Evolutionary conservation across 2,329 filamentous ascomycete species (phyloP).

Genomic region (Calonectria crousiana): DNA sequence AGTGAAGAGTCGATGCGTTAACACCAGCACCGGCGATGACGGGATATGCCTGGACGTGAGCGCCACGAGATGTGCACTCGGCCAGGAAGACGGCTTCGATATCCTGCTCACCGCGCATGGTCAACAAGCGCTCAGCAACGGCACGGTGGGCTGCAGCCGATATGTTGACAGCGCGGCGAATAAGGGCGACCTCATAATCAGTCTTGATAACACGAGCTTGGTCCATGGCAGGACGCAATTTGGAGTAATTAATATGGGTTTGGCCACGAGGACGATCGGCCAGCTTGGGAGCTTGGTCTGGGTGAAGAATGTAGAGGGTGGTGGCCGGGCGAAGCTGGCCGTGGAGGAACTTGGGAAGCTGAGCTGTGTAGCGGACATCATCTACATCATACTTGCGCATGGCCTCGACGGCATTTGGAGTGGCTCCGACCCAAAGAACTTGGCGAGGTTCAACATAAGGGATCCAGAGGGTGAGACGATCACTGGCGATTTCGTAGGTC

Average conservation of each 20-base stretch:
- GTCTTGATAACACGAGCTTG: constrained; percentile 85
- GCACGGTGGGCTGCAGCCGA: constrained; percentile 81
- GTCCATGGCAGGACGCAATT: constrained; percentile 80
- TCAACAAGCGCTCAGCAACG: constrained; percentile 74
- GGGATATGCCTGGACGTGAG: constrained; percentile 84
- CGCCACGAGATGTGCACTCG: constrained; percentile 78
- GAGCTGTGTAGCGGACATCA: constrained; percentile 71
- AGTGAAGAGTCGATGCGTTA: constrained; percentile 91
- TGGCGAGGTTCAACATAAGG: constrained; percentile 73
- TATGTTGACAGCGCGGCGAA: constrained; percentile 84
- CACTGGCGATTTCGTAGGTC: constrained; percentile 69
- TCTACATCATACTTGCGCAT: constrained; percentile 76
- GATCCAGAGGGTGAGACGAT: constrained; percentile 79
- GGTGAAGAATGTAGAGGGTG: constrained; percentile 60
- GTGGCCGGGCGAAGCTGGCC: constrained; percentile 55
- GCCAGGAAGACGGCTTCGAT: constrained; percentile 83
- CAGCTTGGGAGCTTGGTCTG: constrained; percentile 53
- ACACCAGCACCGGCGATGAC: constrained; percentile 87
- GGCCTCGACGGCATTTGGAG: constrained; percentile 72
- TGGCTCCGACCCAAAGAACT: constrained; percentile 74
- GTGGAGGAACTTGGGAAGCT: constrained; percentile 62
- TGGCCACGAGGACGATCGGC: constrained; percentile 53
- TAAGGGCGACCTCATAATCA: constrained; percentile 84
- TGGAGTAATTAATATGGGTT: constrained; percentile 60
- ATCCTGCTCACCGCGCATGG: constrained; percentile 82